Evolutionary conservation across 768 basidiomycete species (phyloP).

Genomic region (Trametes elegans): DNA sequence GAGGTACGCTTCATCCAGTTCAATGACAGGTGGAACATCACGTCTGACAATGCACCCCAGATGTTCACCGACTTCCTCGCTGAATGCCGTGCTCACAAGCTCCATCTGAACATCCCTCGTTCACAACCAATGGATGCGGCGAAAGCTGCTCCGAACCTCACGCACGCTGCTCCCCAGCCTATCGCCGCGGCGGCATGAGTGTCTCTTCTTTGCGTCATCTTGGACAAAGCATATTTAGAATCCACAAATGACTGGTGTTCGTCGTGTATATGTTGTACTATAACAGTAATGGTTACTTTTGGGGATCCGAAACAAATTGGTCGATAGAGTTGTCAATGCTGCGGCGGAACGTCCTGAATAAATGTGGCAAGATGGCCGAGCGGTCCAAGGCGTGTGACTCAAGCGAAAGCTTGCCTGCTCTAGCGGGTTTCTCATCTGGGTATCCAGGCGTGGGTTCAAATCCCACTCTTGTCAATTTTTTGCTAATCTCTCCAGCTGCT

Average conservation of each 20-base stretch:
- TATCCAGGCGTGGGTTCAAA: slow-evolving; percentile 31
- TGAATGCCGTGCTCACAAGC: slow-evolving; percentile 68
- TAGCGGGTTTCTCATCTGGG: slow-evolving; percentile 29
- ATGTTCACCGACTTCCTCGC: slow-evolving; percentile 93
- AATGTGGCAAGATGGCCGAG: slow-evolving; percentile 55
- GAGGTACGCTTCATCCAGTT: slow-evolving; percentile 55
- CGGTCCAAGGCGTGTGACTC: slow-evolving; percentile 65
- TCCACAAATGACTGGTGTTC: background rate
- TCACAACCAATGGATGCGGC: slow-evolving; percentile 24
- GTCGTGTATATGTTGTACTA: background rate
- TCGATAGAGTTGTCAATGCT: too few relatives aligned
- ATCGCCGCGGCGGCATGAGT: slow-evolving; percentile 29
- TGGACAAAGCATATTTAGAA: background rate
- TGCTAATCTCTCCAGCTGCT: background rate
- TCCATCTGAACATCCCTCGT: slow-evolving; percentile 25
- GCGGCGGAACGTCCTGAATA: background rate
- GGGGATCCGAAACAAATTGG: too few relatives aligned
- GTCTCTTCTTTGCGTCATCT: too few relatives aligned
- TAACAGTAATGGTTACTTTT: background rate
- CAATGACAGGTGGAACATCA: background rate
- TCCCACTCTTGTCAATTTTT: slow-evolving; percentile 28
- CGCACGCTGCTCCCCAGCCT: slow-evolving; percentile 12
- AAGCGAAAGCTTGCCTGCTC: slow-evolving; percentile 38
- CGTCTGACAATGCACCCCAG: slow-evolving; percentile 34
- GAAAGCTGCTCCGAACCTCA: slow-evolving; percentile 20